phyloP scores from a whole-genome alignment of 139 green algal genomes.

The Chlorella sp. region DNA sequence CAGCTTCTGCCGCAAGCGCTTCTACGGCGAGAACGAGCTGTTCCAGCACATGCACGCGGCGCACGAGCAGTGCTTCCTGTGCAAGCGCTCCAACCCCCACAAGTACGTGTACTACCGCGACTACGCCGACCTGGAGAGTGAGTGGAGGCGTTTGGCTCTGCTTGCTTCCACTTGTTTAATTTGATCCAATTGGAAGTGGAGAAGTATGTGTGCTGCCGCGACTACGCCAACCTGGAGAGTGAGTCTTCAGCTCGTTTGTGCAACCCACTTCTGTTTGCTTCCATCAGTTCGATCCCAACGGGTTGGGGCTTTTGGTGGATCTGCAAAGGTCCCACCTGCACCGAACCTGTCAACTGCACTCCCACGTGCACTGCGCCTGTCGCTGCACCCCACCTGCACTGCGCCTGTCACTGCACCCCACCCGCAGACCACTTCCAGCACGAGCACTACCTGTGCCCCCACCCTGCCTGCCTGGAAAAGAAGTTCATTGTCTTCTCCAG shows the following conservation, averaged over 20 bases:
- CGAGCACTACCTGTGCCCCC: conserved; percentile 87
- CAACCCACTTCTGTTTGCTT: too few relatives aligned
- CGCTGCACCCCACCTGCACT: neutral
- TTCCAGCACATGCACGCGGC: conserved; percentile 92
- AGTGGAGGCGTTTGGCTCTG: neutral
- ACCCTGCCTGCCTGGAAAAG: conserved; percentile 85
- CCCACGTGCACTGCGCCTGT: too few relatives aligned
- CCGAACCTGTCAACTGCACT: too few relatives aligned
- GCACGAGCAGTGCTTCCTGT: conserved; percentile 95
- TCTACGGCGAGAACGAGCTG: conserved; percentile 91
- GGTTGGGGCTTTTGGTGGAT: too few relatives aligned
- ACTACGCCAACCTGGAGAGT: too few relatives aligned
- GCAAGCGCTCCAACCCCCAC: conserved; percentile 69
- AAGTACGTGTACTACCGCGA: conserved; percentile 93
- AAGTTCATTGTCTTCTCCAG: conserved; percentile 93
- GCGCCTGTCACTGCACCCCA: neutral
- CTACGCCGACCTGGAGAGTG: conserved; percentile 85
- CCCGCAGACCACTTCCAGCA: conserved; percentile 83
- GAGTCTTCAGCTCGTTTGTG: too few relatives aligned
- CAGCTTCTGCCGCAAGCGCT: conserved; percentile 85
- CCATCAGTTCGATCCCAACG: too few relatives aligned
- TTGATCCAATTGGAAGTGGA: too few relatives aligned
- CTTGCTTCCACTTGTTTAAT: too few relatives aligned
- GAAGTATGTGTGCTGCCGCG: too few relatives aligned
- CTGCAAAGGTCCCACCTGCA: too few relatives aligned